A percentile compares a stretch with the other conserved stretches of the same genome.
phyloP scores from a whole-genome alignment of 2,329 filamentous ascomycete genomes.

The Tolypocladium sp. region DNA sequence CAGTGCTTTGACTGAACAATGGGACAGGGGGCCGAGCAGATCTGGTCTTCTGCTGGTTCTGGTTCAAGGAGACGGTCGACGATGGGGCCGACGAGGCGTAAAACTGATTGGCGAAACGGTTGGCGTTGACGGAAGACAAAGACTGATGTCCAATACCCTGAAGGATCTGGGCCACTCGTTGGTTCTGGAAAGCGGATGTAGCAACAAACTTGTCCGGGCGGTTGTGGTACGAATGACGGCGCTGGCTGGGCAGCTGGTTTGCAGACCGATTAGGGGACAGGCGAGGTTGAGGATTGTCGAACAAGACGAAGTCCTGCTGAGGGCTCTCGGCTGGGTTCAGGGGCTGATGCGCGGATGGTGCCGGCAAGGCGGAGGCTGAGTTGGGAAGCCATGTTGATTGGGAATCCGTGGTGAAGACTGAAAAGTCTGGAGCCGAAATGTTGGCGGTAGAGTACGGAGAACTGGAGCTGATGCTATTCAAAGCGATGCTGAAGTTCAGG shows the following conservation, averaged over 20 bases:
- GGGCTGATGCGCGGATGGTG: conserved; percentile 48
- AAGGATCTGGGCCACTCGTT: conserved; percentile 50
- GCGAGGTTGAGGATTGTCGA: conserved; percentile 42
- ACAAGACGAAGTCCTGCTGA: conserved; percentile 73
- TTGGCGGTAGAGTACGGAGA: conserved; percentile 42
- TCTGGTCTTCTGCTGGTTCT: conserved; percentile 30
- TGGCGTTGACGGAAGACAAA: conserved; percentile 44
- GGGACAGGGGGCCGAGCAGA: conserved; percentile 59
- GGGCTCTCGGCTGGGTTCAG: conserved; percentile 38
- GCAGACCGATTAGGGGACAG: conserved; percentile 26
- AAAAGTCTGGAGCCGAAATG: conserved; percentile 56
- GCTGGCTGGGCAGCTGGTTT: conserved; percentile 30
- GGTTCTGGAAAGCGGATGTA: conserved; percentile 38
- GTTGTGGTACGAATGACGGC: conserved; percentile 36
- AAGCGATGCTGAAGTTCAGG: conserved; percentile 60
- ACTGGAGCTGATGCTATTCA: conserved; percentile 48
- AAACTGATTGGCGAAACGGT: conserved; percentile 51
- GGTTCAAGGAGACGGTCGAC: conserved; percentile 48
- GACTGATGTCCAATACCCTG: conserved; percentile 47
- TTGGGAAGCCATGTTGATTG: conserved; percentile 74
- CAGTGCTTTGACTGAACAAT: conserved; percentile 54
- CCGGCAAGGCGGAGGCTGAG: conserved; percentile 54
- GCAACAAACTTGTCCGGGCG: conserved; percentile 31
- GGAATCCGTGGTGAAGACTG: conserved; percentile 79
- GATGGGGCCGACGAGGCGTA: conserved; percentile 60